Percentiles rank a stretch among this genome's conserved stretches.
Conservation (phyloP, 1,284 basidiomycete genomes). For the Trametes sp. region DNA sequence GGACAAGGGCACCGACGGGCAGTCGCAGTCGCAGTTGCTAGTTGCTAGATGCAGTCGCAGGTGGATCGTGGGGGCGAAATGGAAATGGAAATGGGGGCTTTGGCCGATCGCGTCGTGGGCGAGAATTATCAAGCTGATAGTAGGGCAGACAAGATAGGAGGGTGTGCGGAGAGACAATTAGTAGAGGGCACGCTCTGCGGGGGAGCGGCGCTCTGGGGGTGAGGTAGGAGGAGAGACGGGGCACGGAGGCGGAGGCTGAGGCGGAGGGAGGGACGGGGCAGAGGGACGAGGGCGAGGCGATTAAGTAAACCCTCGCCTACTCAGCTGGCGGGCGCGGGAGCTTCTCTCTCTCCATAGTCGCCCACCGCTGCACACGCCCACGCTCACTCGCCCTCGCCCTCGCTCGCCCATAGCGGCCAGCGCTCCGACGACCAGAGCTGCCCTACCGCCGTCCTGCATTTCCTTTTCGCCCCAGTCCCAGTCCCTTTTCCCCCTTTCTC, state of each 20-base stretch:
- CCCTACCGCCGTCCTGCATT: too few relatives aligned
- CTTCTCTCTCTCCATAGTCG: not conserved
- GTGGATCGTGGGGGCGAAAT: not conserved
- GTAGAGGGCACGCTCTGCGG: slow-evolving; percentile 14
- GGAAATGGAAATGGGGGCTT: too few relatives aligned
- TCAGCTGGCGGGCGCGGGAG: not conserved
- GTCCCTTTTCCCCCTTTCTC: not conserved
- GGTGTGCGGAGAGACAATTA: slow-evolving; percentile 1
- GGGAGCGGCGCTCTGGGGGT: slow-evolving; percentile 4
- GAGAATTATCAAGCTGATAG: not conserved
- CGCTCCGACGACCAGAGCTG: not conserved
- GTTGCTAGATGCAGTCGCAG: not conserved
- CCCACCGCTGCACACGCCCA: not conserved
- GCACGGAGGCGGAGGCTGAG: not conserved
- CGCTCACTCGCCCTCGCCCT: not conserved
- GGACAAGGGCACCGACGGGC: too few relatives aligned
- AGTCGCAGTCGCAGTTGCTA: not conserved
- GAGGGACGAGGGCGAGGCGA: not conserved
- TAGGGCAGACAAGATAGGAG: not conserved
- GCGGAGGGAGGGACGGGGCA: not conserved
- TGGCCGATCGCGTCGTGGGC: not conserved
- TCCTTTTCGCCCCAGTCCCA: not conserved
- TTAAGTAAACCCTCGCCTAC: slow-evolving; percentile 5
- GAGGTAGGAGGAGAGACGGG: slow-evolving; percentile 1
- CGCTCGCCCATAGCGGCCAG: slow-evolving; percentile 1